These are phyloP conservation scores for Chaetomiaceae sp. DNA, from an alignment of 2,329 filamentous ascomycete species.

Conservation along the genomic window DNA sequence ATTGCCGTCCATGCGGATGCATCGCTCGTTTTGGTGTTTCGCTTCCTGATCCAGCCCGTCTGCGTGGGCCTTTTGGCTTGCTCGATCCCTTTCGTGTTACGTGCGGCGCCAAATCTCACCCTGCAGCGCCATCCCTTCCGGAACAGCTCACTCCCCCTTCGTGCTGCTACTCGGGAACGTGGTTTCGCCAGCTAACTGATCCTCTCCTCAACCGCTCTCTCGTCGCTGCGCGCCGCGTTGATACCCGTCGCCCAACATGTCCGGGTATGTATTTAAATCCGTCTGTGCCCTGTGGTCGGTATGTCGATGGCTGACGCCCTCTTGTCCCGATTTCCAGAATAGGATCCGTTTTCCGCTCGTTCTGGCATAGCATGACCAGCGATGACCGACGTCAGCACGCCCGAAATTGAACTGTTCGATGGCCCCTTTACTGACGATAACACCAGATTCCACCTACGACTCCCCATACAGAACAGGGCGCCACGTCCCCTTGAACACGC, in stretches of 20 bases:
- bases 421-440: conserved; percentile 22
- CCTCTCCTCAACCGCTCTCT: background rate
- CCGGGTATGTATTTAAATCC: conserved; percentile 14
- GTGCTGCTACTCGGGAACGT: background rate
- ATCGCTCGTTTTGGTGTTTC: conserved; percentile 24
- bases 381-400: conserved; percentile 59
- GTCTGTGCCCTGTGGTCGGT: conserved; percentile 14
- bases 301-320: conserved; percentile 21
- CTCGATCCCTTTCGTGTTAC: background rate
- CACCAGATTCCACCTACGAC: conserved; percentile 80
- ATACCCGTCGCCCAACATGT: conserved; percentile 14
- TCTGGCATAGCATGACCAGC: conserved; percentile 89
- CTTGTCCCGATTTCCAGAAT: conserved; percentile 45
- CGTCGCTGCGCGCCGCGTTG: background rate
- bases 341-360: conserved; percentile 72
- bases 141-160: background rate
- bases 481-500: conserved; percentile 75
- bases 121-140: background rate
- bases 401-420: background rate
- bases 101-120: background rate
- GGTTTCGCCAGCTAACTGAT: background rate
- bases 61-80: background rate
- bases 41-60: background rate
- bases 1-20: conserved; percentile 22
- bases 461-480: conserved; percentile 87